Conservation (phyloP, 2,329 filamentous ascomycete genomes). For the Penicillium corylophilum region DNA sequence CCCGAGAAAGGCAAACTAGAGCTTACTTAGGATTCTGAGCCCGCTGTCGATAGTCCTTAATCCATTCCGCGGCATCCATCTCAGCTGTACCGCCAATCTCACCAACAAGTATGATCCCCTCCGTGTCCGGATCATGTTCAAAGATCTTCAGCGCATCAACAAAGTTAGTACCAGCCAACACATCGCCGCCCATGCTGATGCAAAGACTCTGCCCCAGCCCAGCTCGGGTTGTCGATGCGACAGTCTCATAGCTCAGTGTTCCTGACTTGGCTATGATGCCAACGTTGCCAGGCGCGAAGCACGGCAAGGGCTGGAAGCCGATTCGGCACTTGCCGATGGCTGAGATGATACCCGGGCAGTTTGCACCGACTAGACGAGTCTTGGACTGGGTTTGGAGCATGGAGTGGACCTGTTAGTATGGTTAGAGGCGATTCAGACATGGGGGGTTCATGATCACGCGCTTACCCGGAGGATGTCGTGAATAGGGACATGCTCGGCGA, state of each 20-base stretch:
- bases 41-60: conserved; percentile 62
- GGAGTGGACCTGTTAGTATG: conserved; percentile 58
- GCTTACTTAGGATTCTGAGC: conserved; percentile 63
- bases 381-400: conserved; percentile 70
- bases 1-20: not conserved
- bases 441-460: not conserved
- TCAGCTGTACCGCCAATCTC: conserved; percentile 71
- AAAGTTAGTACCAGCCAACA: conserved; percentile 71
- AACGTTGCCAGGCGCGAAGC: conserved; percentile 66
- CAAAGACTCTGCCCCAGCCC: conserved; percentile 75
- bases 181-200: conserved; percentile 75
- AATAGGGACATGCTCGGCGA: conserved; percentile 76
- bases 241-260: conserved; percentile 76
- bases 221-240: conserved; percentile 70
- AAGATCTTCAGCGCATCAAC: conserved; percentile 68
- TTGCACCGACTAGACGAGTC: conserved; percentile 74
- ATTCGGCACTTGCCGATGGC: conserved; percentile 68
- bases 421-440: not conserved
- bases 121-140: conserved; percentile 64
- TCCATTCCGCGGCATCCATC: conserved; percentile 71
- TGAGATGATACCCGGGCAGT: conserved; percentile 77
- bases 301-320: conserved; percentile 74
- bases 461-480: conserved; percentile 72
- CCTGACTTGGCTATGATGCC: conserved; percentile 80
- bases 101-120: conserved; percentile 70